Percentiles rank a stretch among this genome's conserved stretches.
These are phyloP conservation scores for Fraxinus paxiana DNA, from an alignment of 305 asterid species.

Conservation along the genomic window DNA sequence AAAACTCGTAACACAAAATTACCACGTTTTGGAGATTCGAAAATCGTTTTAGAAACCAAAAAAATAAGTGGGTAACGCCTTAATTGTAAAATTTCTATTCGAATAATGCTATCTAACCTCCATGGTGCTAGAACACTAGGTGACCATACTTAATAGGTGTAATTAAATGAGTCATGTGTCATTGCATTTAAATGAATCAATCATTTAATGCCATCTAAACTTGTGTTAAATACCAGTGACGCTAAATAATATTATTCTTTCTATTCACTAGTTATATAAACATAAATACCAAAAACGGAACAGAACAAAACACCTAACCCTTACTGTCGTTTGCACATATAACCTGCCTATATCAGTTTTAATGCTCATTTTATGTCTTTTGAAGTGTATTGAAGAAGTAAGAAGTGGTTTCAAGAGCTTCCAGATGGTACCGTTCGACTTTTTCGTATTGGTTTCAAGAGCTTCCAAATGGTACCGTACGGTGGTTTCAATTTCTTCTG, in stretches of 20 bases:
- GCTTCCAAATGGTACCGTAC: not conserved
- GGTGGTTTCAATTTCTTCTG: not conserved
- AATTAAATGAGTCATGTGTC: not conserved
- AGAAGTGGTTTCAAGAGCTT: conserved; percentile 10
- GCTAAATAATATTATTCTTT: not conserved
- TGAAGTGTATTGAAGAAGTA: conserved; percentile 68
- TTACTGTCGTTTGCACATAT: not conserved
- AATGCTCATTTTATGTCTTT: conserved; percentile 14
- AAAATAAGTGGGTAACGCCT: not conserved
- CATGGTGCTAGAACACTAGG: not conserved
- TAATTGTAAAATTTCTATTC: not conserved
- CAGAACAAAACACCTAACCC: not conserved
- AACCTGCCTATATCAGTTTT: not conserved
- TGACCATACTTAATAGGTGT: not conserved
- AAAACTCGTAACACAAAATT: not conserved
- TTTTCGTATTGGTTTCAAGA: conserved; percentile 18
- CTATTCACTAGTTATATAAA: not conserved
- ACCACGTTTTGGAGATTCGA: not conserved
- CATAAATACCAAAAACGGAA: not conserved
- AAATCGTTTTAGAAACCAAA: not conserved
- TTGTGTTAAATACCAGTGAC: not conserved
- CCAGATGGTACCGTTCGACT: conserved; percentile 24
- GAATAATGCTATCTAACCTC: not conserved
- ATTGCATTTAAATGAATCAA: not conserved
- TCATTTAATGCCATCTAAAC: not conserved